Percentiles rank a stretch among this genome's conserved stretches.
These are phyloP conservation scores for Oemleria cerasiformis DNA, from an alignment of 306 rosid species.

Conservation along the genomic window DNA sequence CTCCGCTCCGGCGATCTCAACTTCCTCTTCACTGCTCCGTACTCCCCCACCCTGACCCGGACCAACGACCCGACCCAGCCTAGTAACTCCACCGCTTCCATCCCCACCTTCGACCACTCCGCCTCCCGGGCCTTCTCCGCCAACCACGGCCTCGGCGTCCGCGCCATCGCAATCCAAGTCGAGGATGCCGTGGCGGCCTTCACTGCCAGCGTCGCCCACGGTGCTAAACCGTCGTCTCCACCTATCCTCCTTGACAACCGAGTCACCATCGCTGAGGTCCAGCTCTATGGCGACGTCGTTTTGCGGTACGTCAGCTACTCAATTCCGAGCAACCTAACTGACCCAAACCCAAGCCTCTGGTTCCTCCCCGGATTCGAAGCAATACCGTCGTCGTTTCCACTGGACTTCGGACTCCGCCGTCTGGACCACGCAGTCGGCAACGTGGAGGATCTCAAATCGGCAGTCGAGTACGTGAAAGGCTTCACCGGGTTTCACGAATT, in stretches of 20 bases:
- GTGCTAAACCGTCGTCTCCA: conserved; percentile 44
- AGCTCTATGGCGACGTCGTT: conserved; percentile 84
- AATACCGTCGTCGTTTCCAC: conserved; percentile 33
- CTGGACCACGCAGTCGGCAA: conserved; percentile 96
- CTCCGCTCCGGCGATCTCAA: conserved; percentile 80
- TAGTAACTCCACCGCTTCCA: conserved; percentile 38
- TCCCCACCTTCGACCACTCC: conserved; percentile 56
- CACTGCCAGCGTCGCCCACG: conserved; percentile 52
- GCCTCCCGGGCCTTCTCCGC: conserved; percentile 54
- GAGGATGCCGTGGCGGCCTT: conserved; percentile 65
- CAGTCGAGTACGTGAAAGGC: conserved; percentile 43
- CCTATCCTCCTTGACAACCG: conserved; percentile 49
- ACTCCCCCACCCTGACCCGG: conserved; percentile 54
- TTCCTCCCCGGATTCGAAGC: conserved; percentile 76
- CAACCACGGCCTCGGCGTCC: conserved; percentile 74
- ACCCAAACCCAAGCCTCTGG: conserved; percentile 33
- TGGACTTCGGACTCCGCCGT: conserved; percentile 69
- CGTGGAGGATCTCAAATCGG: conserved; percentile 54
- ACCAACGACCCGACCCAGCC: conserved; percentile 9
- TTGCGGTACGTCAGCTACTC: conserved; percentile 70
- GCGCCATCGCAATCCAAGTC: conserved; percentile 73
- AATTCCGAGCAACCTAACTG: background rate
- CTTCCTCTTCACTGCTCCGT: conserved; percentile 89
- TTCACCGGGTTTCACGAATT: conserved; percentile 89
- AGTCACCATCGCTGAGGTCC: conserved; percentile 54